phyloP scores from a whole-genome alignment of 169 alveolate species.

The Plasmodium malariae region DNA sequence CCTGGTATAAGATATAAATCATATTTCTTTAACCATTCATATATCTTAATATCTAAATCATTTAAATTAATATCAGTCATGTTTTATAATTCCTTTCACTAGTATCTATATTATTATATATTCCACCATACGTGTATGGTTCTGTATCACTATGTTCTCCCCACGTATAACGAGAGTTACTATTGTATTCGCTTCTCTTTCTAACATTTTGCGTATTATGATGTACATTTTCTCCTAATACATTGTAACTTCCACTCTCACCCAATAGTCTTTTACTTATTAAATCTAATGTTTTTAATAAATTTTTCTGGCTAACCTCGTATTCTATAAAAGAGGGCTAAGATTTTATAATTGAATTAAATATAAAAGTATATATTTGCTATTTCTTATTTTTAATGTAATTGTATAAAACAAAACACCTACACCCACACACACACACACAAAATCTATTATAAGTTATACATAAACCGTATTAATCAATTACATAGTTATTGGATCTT shows the following conservation, averaged over 20 bases:
- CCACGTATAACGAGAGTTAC: background rate
- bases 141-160: background rate
- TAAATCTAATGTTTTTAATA: background rate
- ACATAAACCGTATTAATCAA: too few species aligned
- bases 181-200: constrained; percentile 5
- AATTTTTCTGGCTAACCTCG: background rate
- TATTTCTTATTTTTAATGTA: too few species aligned
- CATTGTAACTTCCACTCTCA: background rate
- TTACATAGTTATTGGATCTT: too few species aligned
- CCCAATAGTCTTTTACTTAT: background rate
- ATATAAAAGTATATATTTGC: too few species aligned
- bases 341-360: too few species aligned
- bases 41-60: background rate
- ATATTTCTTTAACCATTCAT: background rate
- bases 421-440: too few species aligned
- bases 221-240: constrained; percentile 1
- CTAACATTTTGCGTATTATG: background rate
- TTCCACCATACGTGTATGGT: too few species aligned
- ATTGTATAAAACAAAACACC: too few species aligned
- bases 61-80: background rate
- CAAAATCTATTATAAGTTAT: too few species aligned
- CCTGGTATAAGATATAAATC: background rate
- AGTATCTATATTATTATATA: background rate
- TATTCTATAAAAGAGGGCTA: background rate
- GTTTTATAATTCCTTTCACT: background rate